Percentiles rank a stretch among this genome's conserved stretches.
Conservation (phyloP, 169 alveolate genomes). For the Plasmodium coatneyi region DNA sequence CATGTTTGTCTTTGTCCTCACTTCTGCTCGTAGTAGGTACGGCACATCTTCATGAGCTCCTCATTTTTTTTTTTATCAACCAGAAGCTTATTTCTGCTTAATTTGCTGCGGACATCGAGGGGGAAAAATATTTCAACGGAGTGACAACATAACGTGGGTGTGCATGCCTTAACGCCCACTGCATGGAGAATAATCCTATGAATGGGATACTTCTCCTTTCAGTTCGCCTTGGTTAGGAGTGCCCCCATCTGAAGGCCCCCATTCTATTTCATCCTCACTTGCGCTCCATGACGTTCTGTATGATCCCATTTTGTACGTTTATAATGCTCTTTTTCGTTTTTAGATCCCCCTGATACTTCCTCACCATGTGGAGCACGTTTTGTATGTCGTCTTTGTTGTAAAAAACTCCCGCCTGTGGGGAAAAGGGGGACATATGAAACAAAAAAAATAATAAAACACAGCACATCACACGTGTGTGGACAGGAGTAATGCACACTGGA, state of each 20-base stretch:
- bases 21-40: conserved; percentile 42
- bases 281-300: conserved; percentile 25
- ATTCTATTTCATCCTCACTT: conserved; percentile 13
- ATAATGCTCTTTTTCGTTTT: conserved; percentile 24
- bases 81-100: conserved; percentile 4
- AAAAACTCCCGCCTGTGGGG: conserved; percentile 32
- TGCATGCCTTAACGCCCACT: neutral
- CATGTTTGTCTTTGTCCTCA: neutral
- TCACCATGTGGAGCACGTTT: conserved; percentile 8
- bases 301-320: conserved; percentile 15
- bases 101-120: neutral
- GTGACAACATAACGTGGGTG: neutral
- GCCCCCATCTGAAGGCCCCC: neutral
- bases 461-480: neutral
- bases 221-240: neutral
- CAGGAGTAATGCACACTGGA: neutral
- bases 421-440: neutral
- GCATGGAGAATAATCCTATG: neutral
- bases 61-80: conserved; percentile 37
- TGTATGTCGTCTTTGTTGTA: conserved; percentile 60
- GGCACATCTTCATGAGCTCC: conserved; percentile 28
- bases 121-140: neutral
- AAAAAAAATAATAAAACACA: neutral
- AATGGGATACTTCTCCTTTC: neutral
- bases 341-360: conserved; percentile 22